Conservation (phyloP, 2,329 filamentous ascomycete species). For the Albifimbria verrucaria region DNA sequence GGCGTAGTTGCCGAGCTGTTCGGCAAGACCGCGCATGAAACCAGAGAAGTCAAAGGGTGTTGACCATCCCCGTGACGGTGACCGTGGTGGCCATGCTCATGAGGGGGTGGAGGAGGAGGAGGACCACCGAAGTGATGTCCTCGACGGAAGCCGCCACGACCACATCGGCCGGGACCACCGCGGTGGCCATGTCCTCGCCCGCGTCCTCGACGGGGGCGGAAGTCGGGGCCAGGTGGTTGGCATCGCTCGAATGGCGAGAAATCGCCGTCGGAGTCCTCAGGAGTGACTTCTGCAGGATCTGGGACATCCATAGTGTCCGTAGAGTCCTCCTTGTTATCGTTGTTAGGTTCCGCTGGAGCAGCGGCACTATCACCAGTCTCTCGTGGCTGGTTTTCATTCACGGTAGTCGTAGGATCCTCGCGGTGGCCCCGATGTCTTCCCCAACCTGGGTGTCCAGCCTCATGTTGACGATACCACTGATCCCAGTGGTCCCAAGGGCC, state of each 20-base stretch:
- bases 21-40: conserved; percentile 35
- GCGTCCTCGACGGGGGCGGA: conserved; percentile 16
- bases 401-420: not conserved
- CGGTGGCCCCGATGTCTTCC: conserved; percentile 15
- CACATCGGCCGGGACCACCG: conserved; percentile 6
- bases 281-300: conserved; percentile 28
- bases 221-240: conserved; percentile 12
- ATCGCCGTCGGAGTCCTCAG: conserved; percentile 23
- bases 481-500: conserved; percentile 14
- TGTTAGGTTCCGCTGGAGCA: conserved; percentile 12
- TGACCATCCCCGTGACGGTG: conserved; percentile 19
- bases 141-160: conserved; percentile 15
- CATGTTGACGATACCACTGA: not conserved
- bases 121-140: conserved; percentile 12
- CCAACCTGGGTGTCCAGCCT: conserved; percentile 10
- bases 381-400: not conserved
- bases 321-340: conserved; percentile 24
- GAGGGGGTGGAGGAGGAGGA: conserved; percentile 8
- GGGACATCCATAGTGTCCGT: conserved; percentile 29
- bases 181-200: conserved; percentile 9
- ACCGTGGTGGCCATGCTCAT: conserved; percentile 14
- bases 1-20: conserved; percentile 40
- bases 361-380: not conserved
- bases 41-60: conserved; percentile 34
- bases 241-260: conserved; percentile 11